These are phyloP conservation scores for Saposhnikovia divaricata DNA, from an alignment of 129 eudicot genomes.

Conservation along the genomic window DNA sequence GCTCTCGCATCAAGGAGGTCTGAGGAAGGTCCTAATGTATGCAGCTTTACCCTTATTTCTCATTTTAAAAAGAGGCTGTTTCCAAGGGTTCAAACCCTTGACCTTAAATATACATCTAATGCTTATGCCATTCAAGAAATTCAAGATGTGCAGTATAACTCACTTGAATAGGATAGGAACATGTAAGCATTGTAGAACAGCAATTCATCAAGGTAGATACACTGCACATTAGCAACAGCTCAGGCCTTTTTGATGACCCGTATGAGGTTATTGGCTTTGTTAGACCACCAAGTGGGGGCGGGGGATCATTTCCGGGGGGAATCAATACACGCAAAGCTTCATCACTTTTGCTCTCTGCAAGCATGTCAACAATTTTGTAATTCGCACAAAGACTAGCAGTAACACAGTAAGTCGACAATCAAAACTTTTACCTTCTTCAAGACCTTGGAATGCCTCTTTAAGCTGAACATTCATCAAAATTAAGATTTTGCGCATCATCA, in stretches of 20 bases:
- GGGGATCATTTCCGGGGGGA: conserved; percentile 68
- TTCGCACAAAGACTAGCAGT: conserved; percentile 8
- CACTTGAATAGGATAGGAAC: conserved; percentile 75
- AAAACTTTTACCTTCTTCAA: conserved; percentile 61
- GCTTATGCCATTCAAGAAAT: background rate
- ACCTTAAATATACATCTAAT: background rate
- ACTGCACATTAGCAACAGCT: conserved; percentile 40
- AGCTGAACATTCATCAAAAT: conserved; percentile 47
- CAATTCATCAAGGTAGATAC: conserved; percentile 55
- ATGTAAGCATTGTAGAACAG: conserved; percentile 68
- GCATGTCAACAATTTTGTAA: conserved; percentile 6
- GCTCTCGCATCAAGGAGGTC: background rate
- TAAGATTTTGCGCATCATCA: conserved; percentile 75
- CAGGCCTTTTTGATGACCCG: conserved; percentile 36
- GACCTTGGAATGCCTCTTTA: conserved; percentile 64
- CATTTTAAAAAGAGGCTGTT: background rate
- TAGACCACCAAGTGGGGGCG: conserved; percentile 68
- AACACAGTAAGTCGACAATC: conserved; percentile 5
- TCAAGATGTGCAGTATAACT: background rate
- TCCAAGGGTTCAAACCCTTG: background rate
- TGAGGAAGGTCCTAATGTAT: background rate
- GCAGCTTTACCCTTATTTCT: background rate
- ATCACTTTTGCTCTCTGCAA: conserved; percentile 44
- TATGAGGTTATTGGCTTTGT: conserved; percentile 28
- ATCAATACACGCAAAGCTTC: conserved; percentile 47